phyloP scores from a whole-genome alignment of 805 yeast species.

The Priceomyces medius region DNA sequence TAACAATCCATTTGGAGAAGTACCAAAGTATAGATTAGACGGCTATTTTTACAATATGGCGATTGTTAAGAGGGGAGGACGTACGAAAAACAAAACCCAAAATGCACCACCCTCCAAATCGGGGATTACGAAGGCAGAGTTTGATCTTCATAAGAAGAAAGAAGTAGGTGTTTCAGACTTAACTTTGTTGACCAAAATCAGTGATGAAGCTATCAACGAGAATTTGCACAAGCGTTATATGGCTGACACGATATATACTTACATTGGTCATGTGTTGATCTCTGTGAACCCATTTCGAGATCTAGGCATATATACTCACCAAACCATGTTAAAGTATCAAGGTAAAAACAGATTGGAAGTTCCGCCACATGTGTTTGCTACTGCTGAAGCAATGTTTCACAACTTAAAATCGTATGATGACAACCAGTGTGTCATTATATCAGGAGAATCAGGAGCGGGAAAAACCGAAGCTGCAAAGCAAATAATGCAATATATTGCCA shows the following conservation, averaged over 20 bases:
- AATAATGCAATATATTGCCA: conserved; percentile 94
- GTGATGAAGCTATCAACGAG: conserved; percentile 90
- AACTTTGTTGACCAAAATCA: conserved; percentile 81
- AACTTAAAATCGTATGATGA: conserved; percentile 92
- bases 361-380: conserved; percentile 97
- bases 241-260: conserved; percentile 87
- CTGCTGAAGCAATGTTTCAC: conserved; percentile 96
- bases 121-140: conserved; percentile 80
- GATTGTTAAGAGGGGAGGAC: conserved; percentile 71
- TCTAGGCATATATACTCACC: conserved; percentile 89
- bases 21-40: neutral
- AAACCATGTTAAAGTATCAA: conserved; percentile 69
- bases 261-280: conserved; percentile 90
- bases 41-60: conserved; percentile 51
- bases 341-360: conserved; percentile 94
- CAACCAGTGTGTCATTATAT: conserved; percentile 94
- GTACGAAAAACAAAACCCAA: conserved; percentile 50
- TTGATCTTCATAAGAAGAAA: conserved; percentile 82
- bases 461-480: conserved; percentile 97
- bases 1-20: neutral
- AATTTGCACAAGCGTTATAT: conserved; percentile 85
- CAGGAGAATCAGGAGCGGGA: conserved; percentile 98
- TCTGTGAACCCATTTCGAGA: conserved; percentile 97
- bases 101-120: conserved; percentile 53
- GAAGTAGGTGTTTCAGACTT: conserved; percentile 98